Conservation (phyloP, 495 filamentous ascomycete genomes). For the Staphylotrichum longicolle region DNA sequence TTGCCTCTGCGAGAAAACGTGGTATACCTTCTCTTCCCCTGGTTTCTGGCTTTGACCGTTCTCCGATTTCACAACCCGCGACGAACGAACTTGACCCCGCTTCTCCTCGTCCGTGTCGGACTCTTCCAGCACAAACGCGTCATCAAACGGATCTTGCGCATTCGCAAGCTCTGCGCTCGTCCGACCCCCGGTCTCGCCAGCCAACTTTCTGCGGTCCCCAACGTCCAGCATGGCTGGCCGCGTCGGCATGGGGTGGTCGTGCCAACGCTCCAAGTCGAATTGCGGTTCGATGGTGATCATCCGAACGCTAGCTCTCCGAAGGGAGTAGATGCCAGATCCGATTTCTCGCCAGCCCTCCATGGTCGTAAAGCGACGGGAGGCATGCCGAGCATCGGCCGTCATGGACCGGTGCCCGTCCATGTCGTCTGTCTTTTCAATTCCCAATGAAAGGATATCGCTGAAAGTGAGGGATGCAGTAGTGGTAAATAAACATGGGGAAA, state of each 20-base stretch:
- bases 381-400: neutral
- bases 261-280: neutral
- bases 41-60: neutral
- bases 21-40: neutral
- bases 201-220: no score
- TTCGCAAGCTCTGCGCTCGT: neutral
- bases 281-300: neutral
- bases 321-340: neutral
- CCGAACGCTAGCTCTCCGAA: neutral
- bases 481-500: no score
- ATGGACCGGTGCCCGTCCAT: no score
- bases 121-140: neutral
- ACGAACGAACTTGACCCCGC: no score
- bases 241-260: neutral
- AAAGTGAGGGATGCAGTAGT: no score
- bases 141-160: constrained; percentile 4
- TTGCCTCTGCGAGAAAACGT: neutral
- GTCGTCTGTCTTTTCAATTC: no score
- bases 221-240: neutral
- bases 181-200: no score
- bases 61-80: neutral
- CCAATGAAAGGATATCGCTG: no score
- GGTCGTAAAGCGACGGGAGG: neutral
- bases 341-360: neutral
- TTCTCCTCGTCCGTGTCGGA: neutral